Base-by-base conservation (phyloP, 2,329 filamentous ascomycete genomes). In the Microdochium nivale region DNA sequence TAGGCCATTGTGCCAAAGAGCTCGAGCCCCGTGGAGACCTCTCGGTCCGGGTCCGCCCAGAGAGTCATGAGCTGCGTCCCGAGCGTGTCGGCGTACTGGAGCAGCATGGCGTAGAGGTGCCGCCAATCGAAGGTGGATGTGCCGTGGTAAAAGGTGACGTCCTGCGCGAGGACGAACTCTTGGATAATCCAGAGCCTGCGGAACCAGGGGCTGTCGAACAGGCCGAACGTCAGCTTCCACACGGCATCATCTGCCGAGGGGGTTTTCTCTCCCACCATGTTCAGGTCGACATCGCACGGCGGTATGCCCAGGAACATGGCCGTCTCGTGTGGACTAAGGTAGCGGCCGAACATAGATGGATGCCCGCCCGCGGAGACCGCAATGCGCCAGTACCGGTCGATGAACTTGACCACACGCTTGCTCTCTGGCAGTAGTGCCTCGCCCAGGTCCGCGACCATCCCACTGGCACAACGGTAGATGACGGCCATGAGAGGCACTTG, bases 131-230 rank as follows among this genome's bases (percentile, higher is more conserved):
- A 14, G 3, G 10, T 30, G 13, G 19, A 25, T 32, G 43, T 25
- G n/a, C 49, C 49, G 49, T n/a, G 21, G 40, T 19, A 47, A 13
- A 51, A 46, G 4, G 43, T n/a, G 3, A 51, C 37, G 8, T 51
- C 37, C 13, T 21, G 25, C 24, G 37, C 49, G 24, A 51, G 49
- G 14, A 51, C 37, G 24, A 51, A 51, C 21, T 51, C 49, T 19
- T 51, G 49, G 37, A 51, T 35, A 21, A 51, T 35, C 49, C 49
- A 51, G 9, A 51, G 24, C 3, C 49, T 37, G 21, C 2, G n/a
- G n/a, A 51, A 51, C 49, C 49, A 51, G 7, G 33, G 33, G 13
- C 33, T 14, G 33, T 37, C 33, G n/a, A 37, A 37, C 7, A 37
- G 33, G 13, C 13, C 33, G n/a, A 37, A 4, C 33, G 16, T 14